phyloP scores from a whole-genome alignment of 176 grass and related monocot genomes.

The Juncus effusus region DNA sequence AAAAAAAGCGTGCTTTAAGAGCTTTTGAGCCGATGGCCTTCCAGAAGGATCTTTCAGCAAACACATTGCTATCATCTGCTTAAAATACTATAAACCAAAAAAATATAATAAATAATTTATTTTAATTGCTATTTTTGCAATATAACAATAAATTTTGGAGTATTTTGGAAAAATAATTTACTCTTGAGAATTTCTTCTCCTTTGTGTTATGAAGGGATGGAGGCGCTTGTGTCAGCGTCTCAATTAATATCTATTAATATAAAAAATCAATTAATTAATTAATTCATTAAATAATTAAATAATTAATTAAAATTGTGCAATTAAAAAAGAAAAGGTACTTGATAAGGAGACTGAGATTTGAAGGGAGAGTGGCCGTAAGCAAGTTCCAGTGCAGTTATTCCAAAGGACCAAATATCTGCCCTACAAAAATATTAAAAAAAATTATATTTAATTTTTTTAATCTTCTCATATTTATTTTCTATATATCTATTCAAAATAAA shows the following conservation, averaged over 20 bases:
- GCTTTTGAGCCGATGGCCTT: conserved; percentile 61
- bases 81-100: conserved; percentile 53
- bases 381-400: conserved; percentile 90
- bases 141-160: neutral
- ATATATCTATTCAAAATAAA: conserved; percentile 3
- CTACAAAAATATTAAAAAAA: conserved; percentile 33
- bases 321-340: conserved; percentile 33
- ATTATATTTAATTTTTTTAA: no score
- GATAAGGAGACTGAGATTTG: conserved; percentile 74
- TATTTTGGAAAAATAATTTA: conserved; percentile 25
- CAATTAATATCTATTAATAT: conserved; percentile 61
- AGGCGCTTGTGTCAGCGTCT: conserved; percentile 74
- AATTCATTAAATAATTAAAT: neutral
- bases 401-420: conserved; percentile 96
- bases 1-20: conserved; percentile 86
- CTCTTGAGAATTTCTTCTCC: conserved; percentile 82
- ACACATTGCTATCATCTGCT: conserved; percentile 78
- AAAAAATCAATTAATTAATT: conserved; percentile 20
- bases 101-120: neutral
- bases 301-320: conserved; percentile 5
- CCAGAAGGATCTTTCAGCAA: conserved; percentile 83
- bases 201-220: conserved; percentile 83
- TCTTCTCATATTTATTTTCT: conserved; percentile 9
- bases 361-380: conserved; percentile 93
- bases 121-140: neutral